These are phyloP conservation scores for Pestalotiopsis sp. DNA, from an alignment of 2,329 filamentous ascomycete species.

Conservation along the genomic window DNA sequence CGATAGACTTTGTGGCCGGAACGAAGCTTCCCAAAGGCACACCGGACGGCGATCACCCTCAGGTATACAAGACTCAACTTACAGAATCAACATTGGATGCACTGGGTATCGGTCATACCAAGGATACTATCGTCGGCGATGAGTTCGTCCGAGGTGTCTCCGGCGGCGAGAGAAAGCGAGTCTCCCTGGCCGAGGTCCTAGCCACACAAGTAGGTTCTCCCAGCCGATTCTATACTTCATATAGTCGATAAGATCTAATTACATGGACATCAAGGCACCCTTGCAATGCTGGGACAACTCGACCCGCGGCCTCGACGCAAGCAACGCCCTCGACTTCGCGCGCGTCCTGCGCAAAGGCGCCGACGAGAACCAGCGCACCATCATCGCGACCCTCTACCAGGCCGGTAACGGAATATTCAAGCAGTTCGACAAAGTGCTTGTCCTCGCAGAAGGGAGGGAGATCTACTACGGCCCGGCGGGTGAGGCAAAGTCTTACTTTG, in stretches of 20 bases:
- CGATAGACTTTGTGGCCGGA: slow-evolving; percentile 65
- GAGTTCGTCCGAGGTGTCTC: slow-evolving; percentile 64
- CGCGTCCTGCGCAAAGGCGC: slow-evolving; percentile 66
- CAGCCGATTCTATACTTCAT: neutral
- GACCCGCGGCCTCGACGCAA: slow-evolving; percentile 70
- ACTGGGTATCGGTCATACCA: slow-evolving; percentile 70
- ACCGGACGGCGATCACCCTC: slow-evolving; percentile 33
- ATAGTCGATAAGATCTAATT: slow-evolving; percentile 18
- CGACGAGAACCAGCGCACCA: slow-evolving; percentile 64
- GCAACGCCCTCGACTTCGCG: slow-evolving; percentile 72
- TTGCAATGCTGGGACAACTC: slow-evolving; percentile 76
- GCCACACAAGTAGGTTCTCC: neutral
- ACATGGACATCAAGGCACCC: slow-evolving; percentile 38
- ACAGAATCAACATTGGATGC: slow-evolving; percentile 42
- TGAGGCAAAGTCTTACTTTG: slow-evolving; percentile 66
- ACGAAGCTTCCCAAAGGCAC: slow-evolving; percentile 63
- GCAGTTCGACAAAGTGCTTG: slow-evolving; percentile 72
- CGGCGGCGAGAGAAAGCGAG: slow-evolving; percentile 70
- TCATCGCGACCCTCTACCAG: slow-evolving; percentile 71
- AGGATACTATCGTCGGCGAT: slow-evolving; percentile 69
- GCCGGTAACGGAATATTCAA: slow-evolving; percentile 66
- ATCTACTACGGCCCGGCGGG: slow-evolving; percentile 64
- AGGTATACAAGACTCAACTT: slow-evolving; percentile 30
- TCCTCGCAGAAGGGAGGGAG: slow-evolving; percentile 69
- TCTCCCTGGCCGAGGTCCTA: slow-evolving; percentile 72